Conservation (phyloP, 2,329 filamentous ascomycete genomes). For the Aspergillus terreus region DNA sequence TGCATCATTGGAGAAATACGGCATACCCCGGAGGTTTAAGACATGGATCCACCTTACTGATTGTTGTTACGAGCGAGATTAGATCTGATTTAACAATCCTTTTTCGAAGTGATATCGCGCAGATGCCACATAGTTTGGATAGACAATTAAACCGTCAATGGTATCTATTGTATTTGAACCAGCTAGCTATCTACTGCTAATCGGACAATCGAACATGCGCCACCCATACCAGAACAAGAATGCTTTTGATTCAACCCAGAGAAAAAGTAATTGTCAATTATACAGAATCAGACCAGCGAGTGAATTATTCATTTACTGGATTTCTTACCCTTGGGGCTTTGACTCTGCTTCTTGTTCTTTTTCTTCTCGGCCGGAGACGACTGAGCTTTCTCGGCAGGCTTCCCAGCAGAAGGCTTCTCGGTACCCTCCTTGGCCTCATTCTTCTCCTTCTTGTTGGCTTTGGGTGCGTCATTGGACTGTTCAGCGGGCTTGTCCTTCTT, state of each 20-base stretch:
- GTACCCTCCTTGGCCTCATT: constrained; percentile 22
- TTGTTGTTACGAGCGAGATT: not conserved
- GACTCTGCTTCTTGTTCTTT: constrained; percentile 18
- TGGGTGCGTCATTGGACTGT: constrained; percentile 14
- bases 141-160: not conserved
- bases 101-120: not conserved
- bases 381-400: constrained; percentile 7
- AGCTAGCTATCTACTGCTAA: constrained; percentile 6
- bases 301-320: constrained; percentile 24
- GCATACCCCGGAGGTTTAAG: constrained; percentile 16
- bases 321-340: constrained; percentile 23
- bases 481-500: constrained; percentile 22
- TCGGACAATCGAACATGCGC: constrained; percentile 10
- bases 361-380: constrained; percentile 7
- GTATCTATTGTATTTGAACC: constrained; percentile 11
- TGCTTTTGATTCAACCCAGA: constrained; percentile 16
- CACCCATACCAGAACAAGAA: constrained; percentile 12
- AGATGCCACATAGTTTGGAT: no score
- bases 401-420: constrained; percentile 6
- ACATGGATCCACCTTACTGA: not conserved
- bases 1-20: constrained; percentile 12
- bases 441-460: constrained; percentile 15
- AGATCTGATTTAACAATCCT: not conserved
- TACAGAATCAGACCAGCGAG: not conserved
- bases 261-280: constrained; percentile 18